Conservation (phyloP, 805 yeast genomes). For the Saccharomycopsis oosterbeekiorum region DNA sequence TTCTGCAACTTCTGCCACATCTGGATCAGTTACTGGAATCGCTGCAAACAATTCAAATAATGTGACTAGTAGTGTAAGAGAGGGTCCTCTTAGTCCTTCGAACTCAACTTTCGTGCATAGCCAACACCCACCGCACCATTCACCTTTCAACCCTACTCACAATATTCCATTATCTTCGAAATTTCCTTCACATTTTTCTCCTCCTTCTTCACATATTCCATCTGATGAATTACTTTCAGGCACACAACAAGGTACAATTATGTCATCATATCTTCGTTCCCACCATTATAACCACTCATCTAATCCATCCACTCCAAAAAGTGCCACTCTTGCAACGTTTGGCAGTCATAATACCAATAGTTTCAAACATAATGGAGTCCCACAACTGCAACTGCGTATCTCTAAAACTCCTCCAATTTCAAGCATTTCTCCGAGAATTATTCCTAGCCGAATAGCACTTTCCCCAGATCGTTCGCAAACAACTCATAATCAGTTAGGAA, state of each 20-base stretch:
- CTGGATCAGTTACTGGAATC: neutral
- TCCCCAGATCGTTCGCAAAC: neutral
- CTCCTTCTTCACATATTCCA: neutral
- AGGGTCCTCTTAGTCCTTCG: neutral
- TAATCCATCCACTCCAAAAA: slow-evolving; percentile 9
- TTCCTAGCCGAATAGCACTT: neutral
- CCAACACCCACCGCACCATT: neutral
- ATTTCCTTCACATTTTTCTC: neutral
- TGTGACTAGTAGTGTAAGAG: neutral
- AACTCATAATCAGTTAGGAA: neutral
- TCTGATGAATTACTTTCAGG: neutral
- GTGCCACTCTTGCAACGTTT: neutral
- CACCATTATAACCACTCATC: neutral
- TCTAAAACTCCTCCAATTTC: neutral
- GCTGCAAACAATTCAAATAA: neutral
- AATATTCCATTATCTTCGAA: neutral
- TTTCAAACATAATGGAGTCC: neutral
- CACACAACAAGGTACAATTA: slow-evolving; percentile 1
- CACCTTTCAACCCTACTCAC: neutral
- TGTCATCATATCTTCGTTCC: neutral
- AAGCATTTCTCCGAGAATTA: neutral
- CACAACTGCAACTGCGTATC: neutral
- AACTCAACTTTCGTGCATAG: neutral
- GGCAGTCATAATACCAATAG: neutral
- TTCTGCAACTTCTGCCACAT: neutral